Base-by-base conservation (phyloP, 345 rosid genomes). In the Rhodomyrtus tomentosa region DNA sequence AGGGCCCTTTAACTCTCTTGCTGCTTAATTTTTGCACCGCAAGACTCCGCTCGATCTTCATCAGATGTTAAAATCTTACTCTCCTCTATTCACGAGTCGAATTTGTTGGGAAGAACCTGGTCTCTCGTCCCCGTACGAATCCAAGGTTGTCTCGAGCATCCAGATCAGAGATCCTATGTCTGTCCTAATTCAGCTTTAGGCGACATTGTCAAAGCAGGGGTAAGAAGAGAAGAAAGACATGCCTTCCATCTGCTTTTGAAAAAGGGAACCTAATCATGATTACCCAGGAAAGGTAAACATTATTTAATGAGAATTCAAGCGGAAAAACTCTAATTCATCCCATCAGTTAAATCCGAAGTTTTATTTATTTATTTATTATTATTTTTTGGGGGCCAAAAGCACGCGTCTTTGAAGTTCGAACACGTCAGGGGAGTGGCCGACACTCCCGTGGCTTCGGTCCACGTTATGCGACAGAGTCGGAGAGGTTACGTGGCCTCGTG, bases 401-500 rank as follows among this genome's bases (percentile, higher is more conserved):
- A 68, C 76, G 76, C 76, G 76, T 18, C 76, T 68, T 36, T 68
- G 76, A 68, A 36, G 45, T 32, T 68, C 4, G 76, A 68, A 68
- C 45, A 1, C 13, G 24, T n/a, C 21, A 40, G 73, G 73, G 40
- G 13, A 32, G 76, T 68, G 76, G 76, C 76, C 76, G 76, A 68
- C 76, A 68, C 13, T 10, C 42, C 42, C 45, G 0, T 36, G 0
- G 45, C 5, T 68, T 8, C 45, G 42, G 76, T 68, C 76, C 76
- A 36, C 76, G 76, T 10, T 38, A 8, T 13, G 12, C 76, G 45
- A 68, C 11, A 68, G 21, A 24, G 24, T 36, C 45, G 45, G 45
- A 7, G 45, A 4, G 24, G 76, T 32, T 68, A 68, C 45, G 45
- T 36, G 6, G 45, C 45, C 45, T 36, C 76, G 76, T 18, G 76